Evolutionary conservation across 805 yeast genomes (phyloP).

Genomic region (Cephaloascus fragrans): DNA sequence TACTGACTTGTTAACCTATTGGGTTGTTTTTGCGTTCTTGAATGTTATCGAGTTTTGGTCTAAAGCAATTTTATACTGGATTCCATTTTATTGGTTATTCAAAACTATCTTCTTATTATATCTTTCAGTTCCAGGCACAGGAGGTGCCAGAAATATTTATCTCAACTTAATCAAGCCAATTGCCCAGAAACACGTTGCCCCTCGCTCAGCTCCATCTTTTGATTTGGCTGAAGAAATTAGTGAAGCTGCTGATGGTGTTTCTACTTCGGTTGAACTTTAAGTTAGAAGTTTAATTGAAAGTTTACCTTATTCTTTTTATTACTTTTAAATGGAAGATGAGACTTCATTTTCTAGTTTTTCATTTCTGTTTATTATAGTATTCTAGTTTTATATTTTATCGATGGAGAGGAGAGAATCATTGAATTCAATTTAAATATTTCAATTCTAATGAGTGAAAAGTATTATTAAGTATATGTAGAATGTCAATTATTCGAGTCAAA

Average conservation of each 20-base stretch:
- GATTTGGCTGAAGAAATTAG: constrained; percentile 35
- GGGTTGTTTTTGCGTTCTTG: constrained; percentile 96
- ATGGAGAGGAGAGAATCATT: no score
- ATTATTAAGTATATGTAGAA: no score
- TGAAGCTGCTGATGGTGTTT: constrained; percentile 36
- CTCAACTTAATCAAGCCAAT: constrained; percentile 57
- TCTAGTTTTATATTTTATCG: not conserved
- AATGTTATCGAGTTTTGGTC: constrained; percentile 95
- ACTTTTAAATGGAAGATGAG: not conserved
- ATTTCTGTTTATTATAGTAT: no score
- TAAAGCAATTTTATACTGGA: constrained; percentile 83
- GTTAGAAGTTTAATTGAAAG: no score
- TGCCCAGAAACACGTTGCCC: constrained; percentile 26
- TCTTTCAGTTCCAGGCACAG: constrained; percentile 78
- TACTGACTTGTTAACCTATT: constrained; percentile 82
- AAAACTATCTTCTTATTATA: constrained; percentile 83
- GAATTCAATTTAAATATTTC: no score
- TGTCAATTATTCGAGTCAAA: no score
- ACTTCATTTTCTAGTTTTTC: no score
- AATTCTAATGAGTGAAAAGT: no score
- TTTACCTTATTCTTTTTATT: not conserved
- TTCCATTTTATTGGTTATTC: constrained; percentile 93
- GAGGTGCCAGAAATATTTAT: constrained; percentile 79
- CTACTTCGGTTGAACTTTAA: constrained; percentile 18
- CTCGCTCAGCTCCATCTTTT: constrained; percentile 12